Evolutionary conservation across 352 stramenopile species (phyloP).

Genomic region (Globisporangium perplexum): DNA sequence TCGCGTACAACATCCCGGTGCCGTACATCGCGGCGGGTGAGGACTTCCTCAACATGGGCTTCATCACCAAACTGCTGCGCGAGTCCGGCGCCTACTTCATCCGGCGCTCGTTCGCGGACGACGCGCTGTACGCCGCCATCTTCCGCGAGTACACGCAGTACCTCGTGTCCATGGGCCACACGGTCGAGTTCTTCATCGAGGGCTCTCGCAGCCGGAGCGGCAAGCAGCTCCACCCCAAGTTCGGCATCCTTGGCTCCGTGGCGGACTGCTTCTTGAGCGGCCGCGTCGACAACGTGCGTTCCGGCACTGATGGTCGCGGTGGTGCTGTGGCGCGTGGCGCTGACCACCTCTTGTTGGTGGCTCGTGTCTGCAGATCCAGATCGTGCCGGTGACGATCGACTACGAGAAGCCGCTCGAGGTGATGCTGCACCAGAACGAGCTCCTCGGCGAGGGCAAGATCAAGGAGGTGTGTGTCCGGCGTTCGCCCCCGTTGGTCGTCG

Average conservation of each 20-base stretch:
- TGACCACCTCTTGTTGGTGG: not conserved
- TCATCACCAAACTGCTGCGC: slow-evolving; percentile 54
- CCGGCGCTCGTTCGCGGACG: slow-evolving; percentile 65
- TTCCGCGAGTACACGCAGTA: slow-evolving; percentile 85
- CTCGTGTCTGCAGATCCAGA: slow-evolving; percentile 37
- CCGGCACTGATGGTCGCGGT: not conserved
- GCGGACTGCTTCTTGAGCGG: slow-evolving; percentile 66
- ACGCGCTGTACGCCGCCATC: slow-evolving; percentile 64
- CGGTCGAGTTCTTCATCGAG: slow-evolving; percentile 86
- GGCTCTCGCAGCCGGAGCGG: slow-evolving; percentile 76
- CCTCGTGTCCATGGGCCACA: slow-evolving; percentile 64
- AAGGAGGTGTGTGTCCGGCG: slow-evolving; percentile 44
- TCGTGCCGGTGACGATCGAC: slow-evolving; percentile 83
- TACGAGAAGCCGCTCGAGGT: slow-evolving; percentile 85
- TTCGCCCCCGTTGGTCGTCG: not conserved
- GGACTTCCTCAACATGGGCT: slow-evolving; percentile 78
- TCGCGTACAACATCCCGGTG: slow-evolving; percentile 84
- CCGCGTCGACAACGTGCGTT: slow-evolving; percentile 56
- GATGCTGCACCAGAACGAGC: slow-evolving; percentile 74
- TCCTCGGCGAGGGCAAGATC: slow-evolving; percentile 75
- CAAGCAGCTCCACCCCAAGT: slow-evolving; percentile 80
- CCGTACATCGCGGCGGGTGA: slow-evolving; percentile 76
- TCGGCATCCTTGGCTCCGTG: slow-evolving; percentile 68
- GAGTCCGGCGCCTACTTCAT: slow-evolving; percentile 80
- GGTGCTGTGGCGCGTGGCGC: not conserved